These are phyloP conservation scores for Ceratocystis papillata DNA, from an alignment of 2,329 filamentous ascomycete genomes.

Conservation along the genomic window DNA sequence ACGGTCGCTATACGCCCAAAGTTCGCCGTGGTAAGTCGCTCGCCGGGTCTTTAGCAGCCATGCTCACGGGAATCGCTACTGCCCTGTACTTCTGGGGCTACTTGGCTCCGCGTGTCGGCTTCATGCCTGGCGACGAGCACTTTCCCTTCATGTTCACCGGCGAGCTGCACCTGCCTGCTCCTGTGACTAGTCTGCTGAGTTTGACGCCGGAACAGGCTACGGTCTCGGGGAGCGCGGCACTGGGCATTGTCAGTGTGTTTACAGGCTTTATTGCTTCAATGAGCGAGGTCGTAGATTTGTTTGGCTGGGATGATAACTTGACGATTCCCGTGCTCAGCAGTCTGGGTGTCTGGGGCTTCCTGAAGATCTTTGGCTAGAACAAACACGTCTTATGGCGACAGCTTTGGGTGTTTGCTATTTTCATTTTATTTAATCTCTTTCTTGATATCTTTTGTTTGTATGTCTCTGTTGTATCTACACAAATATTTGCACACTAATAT, in stretches of 20 bases:
- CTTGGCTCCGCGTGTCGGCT: conserved; percentile 58
- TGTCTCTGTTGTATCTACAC: conserved; percentile 1
- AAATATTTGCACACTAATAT: conserved; percentile 11
- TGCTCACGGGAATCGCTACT: conserved; percentile 68
- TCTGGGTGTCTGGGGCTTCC: conserved; percentile 78
- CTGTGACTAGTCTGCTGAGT: conserved; percentile 49
- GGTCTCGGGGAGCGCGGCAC: conserved; percentile 59
- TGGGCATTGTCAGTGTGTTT: conserved; percentile 71
- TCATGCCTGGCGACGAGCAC: conserved; percentile 56
- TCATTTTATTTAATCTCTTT: conserved; percentile 5
- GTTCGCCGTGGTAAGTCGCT: conserved; percentile 82
- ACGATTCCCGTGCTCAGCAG: conserved; percentile 91
- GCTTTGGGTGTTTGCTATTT: not conserved
- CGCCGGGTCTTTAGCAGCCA: conserved; percentile 77
- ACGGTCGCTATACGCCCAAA: conserved; percentile 77
- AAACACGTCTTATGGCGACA: not conserved
- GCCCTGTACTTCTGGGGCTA: conserved; percentile 82
- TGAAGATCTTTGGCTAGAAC: conserved; percentile 66
- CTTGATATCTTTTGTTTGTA: conserved; percentile 9
- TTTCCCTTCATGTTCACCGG: conserved; percentile 75
- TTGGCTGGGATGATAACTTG: conserved; percentile 93
- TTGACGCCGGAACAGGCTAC: conserved; percentile 48
- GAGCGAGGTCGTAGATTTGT: conserved; percentile 84
- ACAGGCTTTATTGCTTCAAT: conserved; percentile 80
- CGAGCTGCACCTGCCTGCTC: conserved; percentile 55